Conservation (phyloP, 148 eudicot species). For the Cornus kousa region DNA sequence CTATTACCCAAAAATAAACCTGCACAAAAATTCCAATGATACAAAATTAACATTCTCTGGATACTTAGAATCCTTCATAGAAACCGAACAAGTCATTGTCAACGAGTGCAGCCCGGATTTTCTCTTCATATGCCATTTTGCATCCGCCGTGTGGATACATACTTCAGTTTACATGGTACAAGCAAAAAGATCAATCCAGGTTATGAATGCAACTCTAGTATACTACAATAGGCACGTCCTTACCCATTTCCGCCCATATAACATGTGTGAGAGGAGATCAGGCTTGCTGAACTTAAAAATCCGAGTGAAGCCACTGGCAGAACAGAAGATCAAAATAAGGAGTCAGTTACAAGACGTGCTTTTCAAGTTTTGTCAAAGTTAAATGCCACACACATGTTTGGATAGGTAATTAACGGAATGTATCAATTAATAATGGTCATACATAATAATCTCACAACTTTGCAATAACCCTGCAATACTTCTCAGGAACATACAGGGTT, state of each 20-base stretch:
- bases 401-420: no score
- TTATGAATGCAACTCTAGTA: not conserved
- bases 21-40: constrained; percentile 18
- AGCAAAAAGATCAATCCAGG: not conserved
- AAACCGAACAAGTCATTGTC: not conserved
- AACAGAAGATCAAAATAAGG: constrained; percentile 9
- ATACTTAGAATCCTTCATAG: not conserved
- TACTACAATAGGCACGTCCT: not conserved
- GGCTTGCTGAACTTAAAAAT: constrained; percentile 87
- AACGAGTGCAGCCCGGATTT: not conserved
- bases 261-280: constrained; percentile 50
- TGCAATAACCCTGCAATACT: no score
- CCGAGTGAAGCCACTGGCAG: constrained; percentile 85
- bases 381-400: no score
- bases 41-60: not conserved
- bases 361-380: no score
- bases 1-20: constrained; percentile 85
- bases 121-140: no score
- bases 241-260: constrained; percentile 87
- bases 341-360: not conserved
- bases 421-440: no score
- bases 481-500: no score
- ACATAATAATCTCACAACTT: no score
- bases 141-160: not conserved
- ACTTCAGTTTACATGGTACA: not conserved